These are phyloP conservation scores for Cyclostephanos invisitatus DNA, from an alignment of 108 stramenopile genomes.

Conservation along the genomic window DNA sequence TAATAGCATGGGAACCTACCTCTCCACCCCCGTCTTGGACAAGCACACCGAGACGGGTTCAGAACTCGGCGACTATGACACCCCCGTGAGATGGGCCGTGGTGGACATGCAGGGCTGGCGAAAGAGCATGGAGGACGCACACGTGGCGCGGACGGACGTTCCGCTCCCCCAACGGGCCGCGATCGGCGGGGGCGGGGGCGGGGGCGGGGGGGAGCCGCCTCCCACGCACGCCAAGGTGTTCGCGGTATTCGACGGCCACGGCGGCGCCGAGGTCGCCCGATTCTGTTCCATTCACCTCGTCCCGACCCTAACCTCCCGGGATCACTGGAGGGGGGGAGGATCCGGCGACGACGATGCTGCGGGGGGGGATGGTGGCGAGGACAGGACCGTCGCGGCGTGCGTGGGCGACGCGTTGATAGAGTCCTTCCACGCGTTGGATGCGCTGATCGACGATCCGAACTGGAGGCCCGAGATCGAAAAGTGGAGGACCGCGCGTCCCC, in stretches of 20 bases:
- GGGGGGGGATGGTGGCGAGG: not conserved
- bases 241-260: constrained; percentile 94
- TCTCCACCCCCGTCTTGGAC: constrained; percentile 78
- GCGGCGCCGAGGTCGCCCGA: constrained; percentile 90
- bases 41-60: constrained; percentile 61
- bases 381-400: constrained; percentile 15
- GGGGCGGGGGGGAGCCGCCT: constrained; percentile 1
- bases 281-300: constrained; percentile 86
- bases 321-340: constrained; percentile 39
- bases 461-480: constrained; percentile 32
- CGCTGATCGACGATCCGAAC: constrained; percentile 71
- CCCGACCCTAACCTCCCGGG: constrained; percentile 66
- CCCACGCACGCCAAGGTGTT: constrained; percentile 68
- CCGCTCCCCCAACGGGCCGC: constrained; percentile 12
- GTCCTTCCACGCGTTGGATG: constrained; percentile 83
- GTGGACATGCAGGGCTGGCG: constrained; percentile 98
- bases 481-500: constrained; percentile 41
- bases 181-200: constrained; percentile 19
- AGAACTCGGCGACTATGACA: constrained; percentile 31
- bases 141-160: constrained; percentile 79
- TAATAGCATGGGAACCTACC: constrained; percentile 80
- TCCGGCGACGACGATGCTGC: constrained; percentile 8
- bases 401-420: constrained; percentile 66
- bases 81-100: constrained; percentile 73
- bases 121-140: constrained; percentile 97